Conservation (phyloP, 1,284 basidiomycete genomes). For the Crucibulum parvulum region DNA sequence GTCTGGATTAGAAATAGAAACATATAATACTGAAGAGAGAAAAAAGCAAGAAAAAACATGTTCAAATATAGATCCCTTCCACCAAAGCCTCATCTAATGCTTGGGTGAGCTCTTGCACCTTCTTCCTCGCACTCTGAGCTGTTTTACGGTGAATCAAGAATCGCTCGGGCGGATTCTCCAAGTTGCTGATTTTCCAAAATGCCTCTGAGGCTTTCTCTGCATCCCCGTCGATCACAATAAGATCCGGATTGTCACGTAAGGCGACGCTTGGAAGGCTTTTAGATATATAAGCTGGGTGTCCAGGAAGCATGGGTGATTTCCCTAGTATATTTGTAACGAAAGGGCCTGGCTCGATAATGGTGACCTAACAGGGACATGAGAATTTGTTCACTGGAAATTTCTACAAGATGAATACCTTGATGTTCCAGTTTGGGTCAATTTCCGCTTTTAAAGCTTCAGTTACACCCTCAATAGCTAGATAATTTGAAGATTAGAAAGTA, state of each 20-base stretch:
- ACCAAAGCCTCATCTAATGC: no score
- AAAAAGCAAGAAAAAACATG: no score
- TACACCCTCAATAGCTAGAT: slow-evolving; percentile 28
- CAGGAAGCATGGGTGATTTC: neutral
- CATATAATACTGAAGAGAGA: no score
- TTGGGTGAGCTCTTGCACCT: no score
- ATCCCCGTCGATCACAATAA: neutral
- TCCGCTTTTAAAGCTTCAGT: slow-evolving; percentile 31
- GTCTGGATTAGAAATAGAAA: no score
- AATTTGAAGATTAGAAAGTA: neutral
- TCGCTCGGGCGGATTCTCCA: no score
- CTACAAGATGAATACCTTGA: slow-evolving; percentile 24
- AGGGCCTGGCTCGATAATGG: slow-evolving; percentile 6
- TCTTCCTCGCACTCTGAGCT: no score
- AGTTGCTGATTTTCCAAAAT: neutral
- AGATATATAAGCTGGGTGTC: neutral
- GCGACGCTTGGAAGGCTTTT: neutral
- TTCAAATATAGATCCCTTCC: no score
- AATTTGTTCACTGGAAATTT: neutral
- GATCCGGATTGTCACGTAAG: neutral
- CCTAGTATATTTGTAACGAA: neutral
- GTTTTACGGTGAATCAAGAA: no score
- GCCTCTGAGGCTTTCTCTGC: neutral
- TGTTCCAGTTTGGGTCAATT: slow-evolving; percentile 41
- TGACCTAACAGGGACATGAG: neutral